These are phyloP conservation scores for Streptanthus diversifolius DNA, from an alignment of 345 rosid genomes.

Conservation along the genomic window DNA sequence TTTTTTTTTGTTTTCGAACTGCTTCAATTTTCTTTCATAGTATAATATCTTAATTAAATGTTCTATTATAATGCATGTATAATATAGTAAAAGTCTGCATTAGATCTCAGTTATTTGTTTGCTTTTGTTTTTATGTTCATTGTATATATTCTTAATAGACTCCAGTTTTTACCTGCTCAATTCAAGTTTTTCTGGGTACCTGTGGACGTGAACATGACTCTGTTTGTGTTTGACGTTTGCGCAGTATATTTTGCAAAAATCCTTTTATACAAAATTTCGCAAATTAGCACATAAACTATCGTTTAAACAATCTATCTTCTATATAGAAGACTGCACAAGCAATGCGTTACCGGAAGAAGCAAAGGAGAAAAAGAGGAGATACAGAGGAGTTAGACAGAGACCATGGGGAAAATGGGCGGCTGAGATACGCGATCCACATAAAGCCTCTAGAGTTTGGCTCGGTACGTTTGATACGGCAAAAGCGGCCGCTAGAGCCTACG, in stretches of 20 bases:
- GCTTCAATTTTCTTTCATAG: not conserved
- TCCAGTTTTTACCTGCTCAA: not conserved
- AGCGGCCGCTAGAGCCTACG: constrained; percentile 88
- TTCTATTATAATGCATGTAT: not conserved
- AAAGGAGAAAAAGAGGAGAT: constrained; percentile 53
- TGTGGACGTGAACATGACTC: not conserved
- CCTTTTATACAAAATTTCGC: not conserved
- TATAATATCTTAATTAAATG: not conserved
- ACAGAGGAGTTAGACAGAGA: constrained; percentile 85
- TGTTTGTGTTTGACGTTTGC: not conserved
- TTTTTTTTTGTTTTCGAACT: too few relatives aligned
- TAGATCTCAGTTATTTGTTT: not conserved
- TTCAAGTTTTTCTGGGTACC: not conserved
- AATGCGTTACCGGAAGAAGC: constrained; percentile 31
- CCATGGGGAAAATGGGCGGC: constrained; percentile 98
- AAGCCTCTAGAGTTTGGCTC: constrained; percentile 80
- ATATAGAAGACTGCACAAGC: constrained; percentile 35
- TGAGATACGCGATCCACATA: constrained; percentile 83
- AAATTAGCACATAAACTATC: not conserved
- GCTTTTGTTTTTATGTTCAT: not conserved
- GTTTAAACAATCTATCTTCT: not conserved
- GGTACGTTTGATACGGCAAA: constrained; percentile 88
- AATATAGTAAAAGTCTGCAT: not conserved
- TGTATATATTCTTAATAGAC: not conserved
- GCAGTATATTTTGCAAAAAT: not conserved